Evolutionary conservation across 1,139 yeast genomes (phyloP), one percentile per base, ranked within the genome.

Genomic region (Kodamaea suecica): DNA sequence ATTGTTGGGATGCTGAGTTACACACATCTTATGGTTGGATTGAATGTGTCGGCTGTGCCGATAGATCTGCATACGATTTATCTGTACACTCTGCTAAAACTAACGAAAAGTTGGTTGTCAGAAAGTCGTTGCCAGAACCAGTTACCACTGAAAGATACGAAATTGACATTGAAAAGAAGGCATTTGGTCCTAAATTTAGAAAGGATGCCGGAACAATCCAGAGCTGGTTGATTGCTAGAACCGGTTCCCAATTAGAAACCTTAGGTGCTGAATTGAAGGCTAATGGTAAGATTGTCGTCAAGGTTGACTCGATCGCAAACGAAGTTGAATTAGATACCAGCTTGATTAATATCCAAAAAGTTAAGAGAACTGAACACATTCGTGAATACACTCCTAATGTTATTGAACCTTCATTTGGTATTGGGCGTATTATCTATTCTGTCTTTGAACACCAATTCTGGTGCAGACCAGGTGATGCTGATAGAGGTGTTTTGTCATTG

Each of bases 21-120:
- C 82, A 85, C 53, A 84, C 96, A 28, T 85, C 96, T 25, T 94
- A 86, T 57, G 97, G 99, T 50, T 94, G 99, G 99, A 84, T 94
- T 53, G 99, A 94, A 70, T 92, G 98, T 80, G 97, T 92, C 57
- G 99, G 99, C 50, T 92, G 98, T 72, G 99, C 99, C 44, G 99
- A 94, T 66, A 82, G 99, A 71, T 86, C 96, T 33, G 99, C 99
- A 30, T 94, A 88, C 60, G 99, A 94, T 67, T 78, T 94, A 63
- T 77, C 92, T 35, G 98, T 94, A 39, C 99, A 94, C 59, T 68
- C 97, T 33, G 94, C 95, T 39, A 84, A 87, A 65, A 94, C 98
- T 41, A 88, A 88, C 63, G 96, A 87, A 66, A 88, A 87, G 65
- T 73, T 94, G 55, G 90, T 88, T 41, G 98, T 92, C 33, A 85